phyloP scores from a whole-genome alignment of 1,139 yeast genomes.

The Diutina pseudorugosa region DNA sequence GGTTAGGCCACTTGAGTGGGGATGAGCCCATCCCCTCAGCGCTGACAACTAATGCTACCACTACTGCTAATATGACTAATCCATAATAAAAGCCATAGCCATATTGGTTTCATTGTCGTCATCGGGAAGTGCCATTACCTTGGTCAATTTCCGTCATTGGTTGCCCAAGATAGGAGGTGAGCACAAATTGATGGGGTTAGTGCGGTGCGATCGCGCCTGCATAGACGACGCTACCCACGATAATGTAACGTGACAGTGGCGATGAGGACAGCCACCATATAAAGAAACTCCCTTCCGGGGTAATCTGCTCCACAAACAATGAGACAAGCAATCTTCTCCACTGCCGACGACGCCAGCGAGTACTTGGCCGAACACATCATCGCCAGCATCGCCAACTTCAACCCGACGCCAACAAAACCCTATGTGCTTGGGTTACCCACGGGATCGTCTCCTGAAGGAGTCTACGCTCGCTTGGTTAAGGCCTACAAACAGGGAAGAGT shows the following conservation, averaged over 20 bases:
- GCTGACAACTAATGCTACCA: no score
- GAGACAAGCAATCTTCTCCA: constrained; percentile 30
- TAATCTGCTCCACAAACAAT: constrained; percentile 8
- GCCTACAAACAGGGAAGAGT: constrained; percentile 34
- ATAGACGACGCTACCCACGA: no score
- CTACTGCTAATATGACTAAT: no score
- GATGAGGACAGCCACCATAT: background rate
- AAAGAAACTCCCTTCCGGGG: background rate
- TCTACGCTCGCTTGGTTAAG: constrained; percentile 35
- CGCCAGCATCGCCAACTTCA: constrained; percentile 29
- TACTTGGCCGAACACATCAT: constrained; percentile 40
- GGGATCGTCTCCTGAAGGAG: constrained; percentile 54
- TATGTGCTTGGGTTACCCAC: constrained; percentile 55
- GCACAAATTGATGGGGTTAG: no score
- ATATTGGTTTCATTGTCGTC: no score
- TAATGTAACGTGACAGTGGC: background rate
- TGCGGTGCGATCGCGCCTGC: background rate
- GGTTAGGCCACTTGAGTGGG: no score
- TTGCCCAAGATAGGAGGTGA: no score
- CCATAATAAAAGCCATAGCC: no score
- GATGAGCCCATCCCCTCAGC: no score
- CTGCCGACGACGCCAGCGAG: constrained; percentile 32
- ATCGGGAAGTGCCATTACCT: no score
- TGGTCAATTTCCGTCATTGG: no score
- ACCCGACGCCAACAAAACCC: constrained; percentile 36